Conservation (phyloP, 2,329 filamentous ascomycete species). For the Cladosporium sp. region DNA sequence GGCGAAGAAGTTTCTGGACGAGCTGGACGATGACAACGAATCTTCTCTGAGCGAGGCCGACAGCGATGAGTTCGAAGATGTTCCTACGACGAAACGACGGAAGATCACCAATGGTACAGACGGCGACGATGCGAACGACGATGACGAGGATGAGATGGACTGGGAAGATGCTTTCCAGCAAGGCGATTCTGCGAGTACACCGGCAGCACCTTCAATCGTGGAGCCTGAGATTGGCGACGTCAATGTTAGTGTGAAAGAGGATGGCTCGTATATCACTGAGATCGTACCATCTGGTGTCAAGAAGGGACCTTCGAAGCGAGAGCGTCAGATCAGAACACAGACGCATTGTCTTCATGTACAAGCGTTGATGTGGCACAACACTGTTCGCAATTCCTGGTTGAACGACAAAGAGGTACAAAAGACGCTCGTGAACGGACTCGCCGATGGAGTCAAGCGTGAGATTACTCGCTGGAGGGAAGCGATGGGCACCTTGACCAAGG, state of each 20-base stretch:
- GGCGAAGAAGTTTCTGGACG: conserved; percentile 38
- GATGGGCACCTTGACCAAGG: conserved; percentile 57
- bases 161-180: conserved; percentile 57
- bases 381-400: conserved; percentile 79
- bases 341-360: conserved; percentile 91
- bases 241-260: conserved; percentile 38
- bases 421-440: conserved; percentile 72
- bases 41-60: conserved; percentile 46
- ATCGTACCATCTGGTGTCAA: conserved; percentile 53
- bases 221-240: conserved; percentile 36
- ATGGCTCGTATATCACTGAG: conserved; percentile 43
- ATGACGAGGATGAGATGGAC: conserved; percentile 59
- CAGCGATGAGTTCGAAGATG: conserved; percentile 54
- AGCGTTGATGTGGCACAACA: conserved; percentile 84
- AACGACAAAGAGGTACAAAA: conserved; percentile 75
- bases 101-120: conserved; percentile 50
- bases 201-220: conserved; percentile 10
- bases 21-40: conserved; percentile 41
- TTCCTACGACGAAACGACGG: conserved; percentile 43
- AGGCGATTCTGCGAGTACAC: conserved; percentile 16
- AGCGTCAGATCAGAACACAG: conserved; percentile 72
- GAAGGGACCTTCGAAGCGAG: conserved; percentile 83
- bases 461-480: conserved; percentile 70
- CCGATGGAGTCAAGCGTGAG: conserved; percentile 67
- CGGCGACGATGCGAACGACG: conserved; percentile 53